Base-by-base conservation (phyloP, 148 eudicot species). In the Suaeda aralocaspica region DNA sequence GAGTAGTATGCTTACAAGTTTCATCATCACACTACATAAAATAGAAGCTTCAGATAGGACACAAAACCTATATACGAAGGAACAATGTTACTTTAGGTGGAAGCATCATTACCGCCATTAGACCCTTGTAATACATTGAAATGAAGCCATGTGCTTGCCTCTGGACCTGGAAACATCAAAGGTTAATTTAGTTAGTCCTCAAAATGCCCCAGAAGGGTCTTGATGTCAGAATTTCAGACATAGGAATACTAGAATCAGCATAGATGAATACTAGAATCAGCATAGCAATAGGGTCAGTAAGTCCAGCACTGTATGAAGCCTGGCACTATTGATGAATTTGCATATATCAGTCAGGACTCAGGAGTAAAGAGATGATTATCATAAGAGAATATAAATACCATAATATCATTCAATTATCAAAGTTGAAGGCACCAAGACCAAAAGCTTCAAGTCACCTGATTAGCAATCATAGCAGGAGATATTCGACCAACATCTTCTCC, bases 1-100 rank as follows among this genome's bases (percentile, higher is more conserved):
- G 92, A 15, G 96, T 89, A 14, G 88, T 81, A 75, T 91, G 88
- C 36, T 91, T 95, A 90, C 99, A 95, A 72, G 97, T 91, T 78
- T 91, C 99, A 74, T 95, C 99, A 71, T 95, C 99, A 71, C 99
- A 95, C 99, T 95, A 74, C 66, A 71, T 69, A 18, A 48, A 69
- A 76, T 26, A 25, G 36, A 13, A 64, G 21, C 28, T 44, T 59
- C 67, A 25, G 34, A 28, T 29, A 53, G 9, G 71, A 56, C 46
- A 36, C 59, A 33, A 68, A 15, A 41, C 25, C 63, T 28, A n/a
- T 42, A 70, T 1, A 45, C 22, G 16, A 33, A 21, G 68, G 45
- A 26, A 46, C 59, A 28, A 29, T 74, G 31, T 52, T 53, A 34
- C 72, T 53, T 24, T 50, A 29, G 30, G 18, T 11, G 46, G 63